Evolutionary conservation across 164 flowering plant genomes (phyloP).

Genomic region (Piper betle): DNA sequence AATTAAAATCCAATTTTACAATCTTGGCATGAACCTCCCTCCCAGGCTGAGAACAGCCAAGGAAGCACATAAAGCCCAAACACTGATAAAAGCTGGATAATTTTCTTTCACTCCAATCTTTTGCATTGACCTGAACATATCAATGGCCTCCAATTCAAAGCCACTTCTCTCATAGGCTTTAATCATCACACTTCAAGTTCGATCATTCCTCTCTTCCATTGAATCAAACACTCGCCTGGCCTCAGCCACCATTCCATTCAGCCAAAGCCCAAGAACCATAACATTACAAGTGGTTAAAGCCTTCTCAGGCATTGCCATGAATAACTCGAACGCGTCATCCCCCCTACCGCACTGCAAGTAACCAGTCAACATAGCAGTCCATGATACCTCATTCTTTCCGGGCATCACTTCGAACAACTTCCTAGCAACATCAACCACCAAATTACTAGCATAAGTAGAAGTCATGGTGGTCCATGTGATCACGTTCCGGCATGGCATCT

Average conservation of each 20-base stretch:
- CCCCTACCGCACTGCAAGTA: too few relatives aligned
- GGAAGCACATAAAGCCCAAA: conserved; percentile 39
- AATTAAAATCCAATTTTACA: neutral
- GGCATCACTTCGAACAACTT: too few relatives aligned
- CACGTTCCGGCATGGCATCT: too few relatives aligned
- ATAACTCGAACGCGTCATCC: conserved; percentile 29
- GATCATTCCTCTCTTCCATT: conserved; percentile 18
- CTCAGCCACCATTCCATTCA: too few relatives aligned
- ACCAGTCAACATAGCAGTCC: too few relatives aligned
- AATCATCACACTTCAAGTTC: conserved; percentile 66
- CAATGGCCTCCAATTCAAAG: conserved; percentile 33
- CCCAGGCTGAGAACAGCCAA: conserved; percentile 27
- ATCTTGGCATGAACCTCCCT: conserved; percentile 1
- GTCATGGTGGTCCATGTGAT: conserved; percentile 59
- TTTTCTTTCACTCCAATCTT: conserved; percentile 38
- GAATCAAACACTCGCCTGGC: too few relatives aligned
- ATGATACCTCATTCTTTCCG: conserved; percentile 23
- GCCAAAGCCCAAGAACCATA: too few relatives aligned
- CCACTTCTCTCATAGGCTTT: conserved; percentile 72
- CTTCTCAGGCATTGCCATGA: conserved; percentile 44
- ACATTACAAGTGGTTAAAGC: conserved; percentile 40
- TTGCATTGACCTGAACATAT: conserved; percentile 45
- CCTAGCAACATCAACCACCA: too few relatives aligned
- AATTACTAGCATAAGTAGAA: conserved; percentile 30
- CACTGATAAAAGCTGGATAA: conserved; percentile 35